Evolutionary conservation across 805 yeast genomes (phyloP).

Genomic region (Grigorovia transvaalensis): DNA sequence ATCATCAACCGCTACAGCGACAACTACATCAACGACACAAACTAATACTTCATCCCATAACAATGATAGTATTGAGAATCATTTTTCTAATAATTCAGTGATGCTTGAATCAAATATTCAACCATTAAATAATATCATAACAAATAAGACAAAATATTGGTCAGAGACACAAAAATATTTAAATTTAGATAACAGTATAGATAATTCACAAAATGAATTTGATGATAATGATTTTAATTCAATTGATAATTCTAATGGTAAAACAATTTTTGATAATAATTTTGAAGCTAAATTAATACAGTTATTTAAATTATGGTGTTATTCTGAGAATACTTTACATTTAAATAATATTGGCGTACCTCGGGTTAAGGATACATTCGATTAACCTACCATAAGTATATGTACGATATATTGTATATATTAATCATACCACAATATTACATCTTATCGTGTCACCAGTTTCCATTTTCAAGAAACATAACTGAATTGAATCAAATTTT

Average conservation of each 20-base stretch:
- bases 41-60: background rate
- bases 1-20: too few relatives aligned
- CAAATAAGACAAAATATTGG: constrained; percentile 1
- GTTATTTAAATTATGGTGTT: constrained; percentile 50
- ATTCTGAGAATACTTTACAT: constrained; percentile 47
- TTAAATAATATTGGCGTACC: constrained; percentile 31
- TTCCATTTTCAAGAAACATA: constrained; percentile 42
- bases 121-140: background rate
- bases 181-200: background rate
- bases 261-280: background rate
- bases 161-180: constrained; percentile 2
- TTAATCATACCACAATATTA: constrained; percentile 9
- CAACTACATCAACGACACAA: too few relatives aligned
- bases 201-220: background rate
- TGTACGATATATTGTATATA: too few relatives aligned
- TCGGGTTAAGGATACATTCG: constrained; percentile 16
- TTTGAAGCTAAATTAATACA: constrained; percentile 36
- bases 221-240: background rate
- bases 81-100: background rate
- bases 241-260: background rate
- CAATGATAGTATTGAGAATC: background rate
- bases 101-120: background rate
- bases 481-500: constrained; percentile 34
- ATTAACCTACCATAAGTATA: background rate
- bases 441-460: constrained; percentile 41